Conservation (phyloP, 2,329 filamentous ascomycete genomes). For the Periconia sp. region DNA sequence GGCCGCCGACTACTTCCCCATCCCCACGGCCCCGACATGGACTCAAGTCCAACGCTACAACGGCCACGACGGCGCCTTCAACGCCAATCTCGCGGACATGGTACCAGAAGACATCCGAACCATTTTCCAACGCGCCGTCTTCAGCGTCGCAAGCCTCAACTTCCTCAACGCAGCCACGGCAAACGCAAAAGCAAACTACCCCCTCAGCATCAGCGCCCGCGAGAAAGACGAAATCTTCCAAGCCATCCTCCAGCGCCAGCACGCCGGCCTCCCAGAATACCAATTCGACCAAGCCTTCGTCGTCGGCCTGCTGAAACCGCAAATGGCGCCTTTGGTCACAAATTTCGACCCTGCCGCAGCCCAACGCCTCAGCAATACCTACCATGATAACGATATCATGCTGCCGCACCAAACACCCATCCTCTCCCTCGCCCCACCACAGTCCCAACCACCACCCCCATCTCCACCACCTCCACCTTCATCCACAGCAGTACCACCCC, state of each 20-base stretch:
- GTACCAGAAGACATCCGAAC: constrained; percentile 24
- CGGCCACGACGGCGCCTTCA: constrained; percentile 21
- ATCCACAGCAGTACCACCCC: no score
- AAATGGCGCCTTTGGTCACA: constrained; percentile 5
- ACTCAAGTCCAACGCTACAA: constrained; percentile 27
- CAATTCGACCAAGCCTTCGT: constrained; percentile 31
- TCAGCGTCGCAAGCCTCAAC: constrained; percentile 25
- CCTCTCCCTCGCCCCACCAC: constrained; percentile 2
- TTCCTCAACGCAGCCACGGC: constrained; percentile 23
- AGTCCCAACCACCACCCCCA: not conserved
- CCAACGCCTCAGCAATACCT: not conserved
- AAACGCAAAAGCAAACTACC: constrained; percentile 10
- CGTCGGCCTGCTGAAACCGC: constrained; percentile 21
- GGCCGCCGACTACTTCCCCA: constrained; percentile 29
- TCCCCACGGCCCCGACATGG: constrained; percentile 22
- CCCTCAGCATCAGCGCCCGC: constrained; percentile 9
- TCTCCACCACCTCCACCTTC: not conserved
- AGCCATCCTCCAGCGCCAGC: constrained; percentile 21
- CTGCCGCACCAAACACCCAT: constrained; percentile 12
- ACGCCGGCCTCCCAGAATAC: constrained; percentile 18
- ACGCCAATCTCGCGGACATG: constrained; percentile 18
- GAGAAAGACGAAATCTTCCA: constrained; percentile 28
- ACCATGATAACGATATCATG: not conserved
- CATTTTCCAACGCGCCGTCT: constrained; percentile 27
- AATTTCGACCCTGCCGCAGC: not conserved